phyloP scores from a whole-genome alignment of 2,329 filamentous ascomycete genomes.

The Zymoseptoria ardabiliae region DNA sequence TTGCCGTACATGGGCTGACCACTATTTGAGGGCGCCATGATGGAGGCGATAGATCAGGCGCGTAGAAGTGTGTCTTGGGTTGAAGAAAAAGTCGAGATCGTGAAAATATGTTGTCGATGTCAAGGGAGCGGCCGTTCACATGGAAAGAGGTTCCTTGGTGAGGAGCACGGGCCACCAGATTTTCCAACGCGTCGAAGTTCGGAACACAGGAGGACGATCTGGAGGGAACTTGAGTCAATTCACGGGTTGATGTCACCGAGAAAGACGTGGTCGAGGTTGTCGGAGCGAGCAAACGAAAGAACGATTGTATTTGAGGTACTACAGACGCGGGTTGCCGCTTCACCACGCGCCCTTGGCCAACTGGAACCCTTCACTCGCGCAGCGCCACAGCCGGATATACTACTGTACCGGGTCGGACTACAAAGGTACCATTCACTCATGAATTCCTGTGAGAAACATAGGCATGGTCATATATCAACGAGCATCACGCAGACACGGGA shows the following conservation, averaged over 20 bases:
- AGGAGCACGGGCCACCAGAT: neutral
- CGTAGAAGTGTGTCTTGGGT: neutral
- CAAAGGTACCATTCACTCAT: too few relatives aligned
- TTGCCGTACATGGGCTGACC: constrained; percentile 47
- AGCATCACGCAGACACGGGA: neutral
- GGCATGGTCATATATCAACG: neutral
- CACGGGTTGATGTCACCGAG: neutral
- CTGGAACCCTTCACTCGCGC: neutral
- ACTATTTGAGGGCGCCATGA: constrained; percentile 16
- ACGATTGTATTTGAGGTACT: neutral
- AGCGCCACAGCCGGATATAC: neutral
- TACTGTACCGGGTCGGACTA: neutral
- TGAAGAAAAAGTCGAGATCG: neutral
- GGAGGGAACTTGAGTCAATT: neutral
- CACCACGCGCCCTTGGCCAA: neutral
- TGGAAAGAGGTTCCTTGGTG: neutral
- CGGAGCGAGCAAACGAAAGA: neutral
- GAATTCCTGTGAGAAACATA: too few relatives aligned
- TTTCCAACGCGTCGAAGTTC: neutral
- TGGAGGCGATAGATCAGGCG: neutral
- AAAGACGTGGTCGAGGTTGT: neutral
- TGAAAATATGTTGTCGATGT: neutral
- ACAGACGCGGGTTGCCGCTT: neutral
- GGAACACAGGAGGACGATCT: neutral
- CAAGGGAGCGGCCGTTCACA: neutral